These are phyloP conservation scores for Zymoseptoria passerinii DNA, from an alignment of 2,329 filamentous ascomycete genomes.

Conservation along the genomic window DNA sequence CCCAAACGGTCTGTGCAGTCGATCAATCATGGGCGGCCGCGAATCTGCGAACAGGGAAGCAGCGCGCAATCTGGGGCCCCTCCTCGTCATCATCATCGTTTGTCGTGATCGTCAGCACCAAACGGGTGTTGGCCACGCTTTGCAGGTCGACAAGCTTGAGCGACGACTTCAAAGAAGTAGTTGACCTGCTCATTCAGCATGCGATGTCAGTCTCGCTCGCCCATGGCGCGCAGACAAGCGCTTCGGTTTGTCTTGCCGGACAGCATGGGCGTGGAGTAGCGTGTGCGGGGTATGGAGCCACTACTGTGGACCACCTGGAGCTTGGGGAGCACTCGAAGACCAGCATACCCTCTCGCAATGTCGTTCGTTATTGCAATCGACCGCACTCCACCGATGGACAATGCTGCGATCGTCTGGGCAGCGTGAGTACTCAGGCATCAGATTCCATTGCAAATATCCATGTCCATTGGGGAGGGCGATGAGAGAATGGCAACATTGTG, in stretches of 20 bases:
- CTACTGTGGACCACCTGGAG: neutral
- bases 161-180: neutral
- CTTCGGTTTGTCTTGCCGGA: neutral
- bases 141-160: neutral
- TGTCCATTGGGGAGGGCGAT: neutral
- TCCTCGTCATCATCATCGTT: neutral
- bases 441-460: neutral
- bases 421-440: neutral
- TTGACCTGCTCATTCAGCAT: neutral
- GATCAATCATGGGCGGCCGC: neutral
- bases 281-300: neutral
- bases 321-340: neutral
- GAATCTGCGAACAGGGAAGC: neutral
- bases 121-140: neutral
- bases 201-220: neutral
- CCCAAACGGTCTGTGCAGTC: neutral
- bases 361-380: neutral
- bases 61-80: neutral
- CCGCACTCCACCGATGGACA: neutral
- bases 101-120: slow-evolving; percentile 1
- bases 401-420: neutral
- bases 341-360: neutral
- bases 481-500: neutral
- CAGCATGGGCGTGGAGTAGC: neutral
- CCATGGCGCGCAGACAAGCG: neutral